Base-by-base conservation (phyloP, 768 basidiomycete genomes). In the Thelephora ganbajun region DNA sequence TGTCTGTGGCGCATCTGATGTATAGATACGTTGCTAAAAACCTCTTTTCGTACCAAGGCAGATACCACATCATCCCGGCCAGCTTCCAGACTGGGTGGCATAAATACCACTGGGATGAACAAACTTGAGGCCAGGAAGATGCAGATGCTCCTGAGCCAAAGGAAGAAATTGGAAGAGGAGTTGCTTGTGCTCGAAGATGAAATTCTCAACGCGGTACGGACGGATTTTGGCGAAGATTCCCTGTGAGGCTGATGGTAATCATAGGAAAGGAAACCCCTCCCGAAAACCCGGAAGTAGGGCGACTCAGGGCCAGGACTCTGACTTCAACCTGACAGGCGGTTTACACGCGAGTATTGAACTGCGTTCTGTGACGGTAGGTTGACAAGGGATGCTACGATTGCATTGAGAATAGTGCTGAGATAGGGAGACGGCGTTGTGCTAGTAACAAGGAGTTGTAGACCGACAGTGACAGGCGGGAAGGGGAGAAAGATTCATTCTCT, bases 51-150 rank as follows among this genome's bases (percentile, higher is more conserved):
- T 22, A 20, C 20, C 22, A 44, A 84, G 83, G 69, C 78, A 6
- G 80, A 83, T 43, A 72, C 73, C 0, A 69, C 59, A 50, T 64
- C 68, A 33, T 68, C 69, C 33, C 65, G 66, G 44, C 68, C 73
- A 20, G 34, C 57, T 9, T 54, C 62, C 14, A 62, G 70, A 20
- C 26, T 30, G 4, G 61, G 69, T 0, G 66, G 71, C 0, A 69
- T 69, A 4, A 73, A 70, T 14, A 72, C 76, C 0, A 69, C 73
- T 11, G 66, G 65, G 5, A 69, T 74, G 35, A 78, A 76, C 57
- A 86, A 83, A 54, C 67, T 79, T 6, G 83, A 87, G 57, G 73
- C 73, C 30, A 70, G 82, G 13, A 72, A 79, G 39, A 61, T 83
- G 26, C 79, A 83, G 50, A 69, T 76, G 60, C 64, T 86, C 5